A percentile compares a stretch with the other conserved stretches of the same genome.
These are phyloP conservation scores for Talaromyces sp. DNA, from an alignment of 2,329 filamentous ascomycete species.

Conservation along the genomic window DNA sequence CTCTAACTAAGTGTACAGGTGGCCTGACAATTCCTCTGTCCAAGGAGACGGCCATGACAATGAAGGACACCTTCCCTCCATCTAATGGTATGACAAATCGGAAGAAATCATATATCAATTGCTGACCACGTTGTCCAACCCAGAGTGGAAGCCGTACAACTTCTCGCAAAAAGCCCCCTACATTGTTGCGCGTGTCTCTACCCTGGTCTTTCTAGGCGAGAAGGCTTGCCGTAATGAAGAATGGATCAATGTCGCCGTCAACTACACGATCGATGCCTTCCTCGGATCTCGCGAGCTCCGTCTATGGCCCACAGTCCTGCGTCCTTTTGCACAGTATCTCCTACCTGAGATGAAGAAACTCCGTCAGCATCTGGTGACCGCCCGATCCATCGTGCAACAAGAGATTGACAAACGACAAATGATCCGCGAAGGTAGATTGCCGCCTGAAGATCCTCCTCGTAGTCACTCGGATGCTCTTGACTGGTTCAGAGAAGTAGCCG, in stretches of 20 bases:
- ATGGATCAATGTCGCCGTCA: slow-evolving; percentile 31
- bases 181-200: slow-evolving; percentile 57
- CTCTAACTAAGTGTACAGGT: slow-evolving; percentile 14
- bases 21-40: slow-evolving; percentile 31
- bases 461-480: slow-evolving; percentile 30
- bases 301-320: slow-evolving; percentile 44
- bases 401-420: slow-evolving; percentile 28
- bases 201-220: slow-evolving; percentile 34
- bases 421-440: slow-evolving; percentile 25
- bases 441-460: slow-evolving; percentile 15
- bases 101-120: not conserved
- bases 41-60: slow-evolving; percentile 25
- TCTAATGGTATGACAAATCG: slow-evolving; percentile 26
- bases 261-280: slow-evolving; percentile 29
- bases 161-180: slow-evolving; percentile 57
- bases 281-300: slow-evolving; percentile 43
- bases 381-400: slow-evolving; percentile 36
- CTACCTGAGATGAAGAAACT: slow-evolving; percentile 45
- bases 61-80: slow-evolving; percentile 28
- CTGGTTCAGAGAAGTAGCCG: slow-evolving; percentile 29
- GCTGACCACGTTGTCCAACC: slow-evolving; percentile 1
- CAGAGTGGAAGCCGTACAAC: slow-evolving; percentile 59
- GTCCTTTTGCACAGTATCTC: slow-evolving; percentile 50
- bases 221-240: slow-evolving; percentile 25
- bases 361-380: slow-evolving; percentile 42